Evolutionary conservation across 2,329 filamentous ascomycete genomes (phyloP), one percentile per base, ranked within the genome.

Genomic region (Zasmidium citrigriseum): DNA sequence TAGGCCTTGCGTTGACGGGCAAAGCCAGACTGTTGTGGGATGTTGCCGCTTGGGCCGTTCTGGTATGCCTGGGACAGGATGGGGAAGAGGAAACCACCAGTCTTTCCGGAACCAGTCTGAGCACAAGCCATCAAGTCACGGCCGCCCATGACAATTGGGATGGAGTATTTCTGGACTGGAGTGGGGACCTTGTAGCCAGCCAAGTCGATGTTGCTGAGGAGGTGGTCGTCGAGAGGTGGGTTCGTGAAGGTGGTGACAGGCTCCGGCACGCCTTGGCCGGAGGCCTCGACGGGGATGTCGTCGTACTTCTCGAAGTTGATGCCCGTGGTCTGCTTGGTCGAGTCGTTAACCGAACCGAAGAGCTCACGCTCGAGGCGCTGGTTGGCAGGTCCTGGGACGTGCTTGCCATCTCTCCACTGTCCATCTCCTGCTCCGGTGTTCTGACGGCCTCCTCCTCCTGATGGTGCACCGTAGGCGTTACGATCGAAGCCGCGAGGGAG

Each of bases 231-330:
- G 68, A 99, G 85, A 71, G 95, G 95, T 67, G 95, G 95, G 79
- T 95, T 96, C 74, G 86, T 91, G 85, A 99, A 99, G 62, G 87
- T 84, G 66, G 88, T 88, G 67, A 97, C 91, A 44, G 93, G 89
- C 73, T 98, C 95, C 47, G 95, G 95, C 54, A 98, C 92, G 73
- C 96, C 87, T 54, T 91, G 88, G 61, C 95, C 95, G 60, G 93
- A 97, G 64, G 95, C 95, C 80, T 98, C 95, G 65, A 99, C 95
- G 55, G 95, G 95, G 67, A 99, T 99, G 77, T 99, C 95, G 74
- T 99, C 95, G 80, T 99, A 99, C 84, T 99, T 99, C 82, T 96
- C 89, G 76, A 99, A 99, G 86, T 99, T 99, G 89, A 99, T 98
- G 78, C 95, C 95, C 29, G 92, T 97, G 72, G 96, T 90, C 77